These are phyloP conservation scores for Xerocomus cyaneibrunnescens DNA, from an alignment of 1,284 basidiomycete species.

Conservation along the genomic window DNA sequence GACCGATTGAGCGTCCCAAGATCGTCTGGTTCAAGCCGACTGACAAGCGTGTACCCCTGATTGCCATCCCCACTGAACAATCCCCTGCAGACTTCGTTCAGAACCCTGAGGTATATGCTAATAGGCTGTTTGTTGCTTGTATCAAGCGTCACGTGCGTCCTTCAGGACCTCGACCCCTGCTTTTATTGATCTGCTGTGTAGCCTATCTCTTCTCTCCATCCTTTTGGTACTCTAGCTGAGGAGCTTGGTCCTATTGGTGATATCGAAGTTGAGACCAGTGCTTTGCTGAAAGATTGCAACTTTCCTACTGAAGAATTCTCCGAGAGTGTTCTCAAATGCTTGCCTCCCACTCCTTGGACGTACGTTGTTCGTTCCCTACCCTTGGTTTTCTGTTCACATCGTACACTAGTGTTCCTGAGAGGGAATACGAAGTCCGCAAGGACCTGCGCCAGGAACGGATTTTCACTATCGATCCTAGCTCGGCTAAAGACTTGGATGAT, in stretches of 20 bases:
- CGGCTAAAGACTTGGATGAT: conserved; percentile 93
- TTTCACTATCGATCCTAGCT: conserved; percentile 92
- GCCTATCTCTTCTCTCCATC: conserved; percentile 96
- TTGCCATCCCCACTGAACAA: conserved; percentile 99
- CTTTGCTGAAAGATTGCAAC: conserved; percentile 97
- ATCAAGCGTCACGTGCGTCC: conserved; percentile 90
- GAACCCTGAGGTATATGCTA: conserved; percentile 87
- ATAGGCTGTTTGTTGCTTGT: conserved; percentile 95
- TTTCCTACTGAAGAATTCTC: conserved; percentile 94
- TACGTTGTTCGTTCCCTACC: conserved; percentile 43
- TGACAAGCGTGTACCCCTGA: conserved; percentile 97
- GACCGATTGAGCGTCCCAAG: conserved; percentile 87
- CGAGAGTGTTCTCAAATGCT: conserved; percentile 92
- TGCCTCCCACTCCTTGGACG: conserved; percentile 94
- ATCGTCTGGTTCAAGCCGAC: conserved; percentile 99
- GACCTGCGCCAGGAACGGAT: conserved; percentile 84
- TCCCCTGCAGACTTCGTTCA: conserved; percentile 96
- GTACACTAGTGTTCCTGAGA: conserved; percentile 76
- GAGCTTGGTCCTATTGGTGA: conserved; percentile 99
- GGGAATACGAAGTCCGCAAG: conserved; percentile 83
- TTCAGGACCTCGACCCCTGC: not conserved
- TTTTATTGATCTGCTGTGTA: conserved; percentile 33
- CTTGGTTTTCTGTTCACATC: conserved; percentile 9
- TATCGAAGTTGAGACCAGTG: conserved; percentile 96
- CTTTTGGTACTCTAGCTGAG: conserved; percentile 97